Percentiles rank a stretch among this genome's conserved stretches.
phyloP scores from a whole-genome alignment of 2,329 filamentous ascomycete genomes.

The Teratosphaeria viscida region DNA sequence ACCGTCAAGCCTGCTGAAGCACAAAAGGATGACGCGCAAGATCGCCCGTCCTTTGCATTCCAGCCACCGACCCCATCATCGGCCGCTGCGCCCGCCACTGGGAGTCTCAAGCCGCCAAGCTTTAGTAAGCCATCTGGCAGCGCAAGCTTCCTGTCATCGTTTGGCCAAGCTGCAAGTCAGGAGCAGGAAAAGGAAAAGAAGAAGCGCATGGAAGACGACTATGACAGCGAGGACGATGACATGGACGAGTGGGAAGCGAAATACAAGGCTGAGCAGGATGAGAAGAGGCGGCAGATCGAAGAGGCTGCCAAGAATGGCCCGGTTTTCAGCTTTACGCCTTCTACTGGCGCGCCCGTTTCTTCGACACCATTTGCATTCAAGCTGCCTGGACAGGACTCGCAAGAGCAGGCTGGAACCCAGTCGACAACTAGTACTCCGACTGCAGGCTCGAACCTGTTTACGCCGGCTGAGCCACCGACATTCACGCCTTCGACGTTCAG shows the following conservation, averaged over 20 bases:
- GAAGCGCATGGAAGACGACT: constrained; percentile 41
- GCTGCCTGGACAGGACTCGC: neutral
- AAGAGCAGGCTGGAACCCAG: neutral
- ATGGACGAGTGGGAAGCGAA: constrained; percentile 39
- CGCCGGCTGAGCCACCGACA: constrained; percentile 1
- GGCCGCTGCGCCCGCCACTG: neutral
- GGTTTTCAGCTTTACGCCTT: constrained; percentile 14
- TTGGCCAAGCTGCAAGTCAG: constrained; percentile 30
- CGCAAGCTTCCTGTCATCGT: constrained; percentile 33
- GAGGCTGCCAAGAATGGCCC: constrained; percentile 25
- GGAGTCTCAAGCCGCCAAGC: constrained; percentile 4
- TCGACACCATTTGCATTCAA: constrained; percentile 3
- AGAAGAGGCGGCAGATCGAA: constrained; percentile 34
- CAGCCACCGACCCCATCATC: constrained; percentile 1
- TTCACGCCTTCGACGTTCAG: constrained; percentile 1
- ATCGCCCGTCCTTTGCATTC: constrained; percentile 5
- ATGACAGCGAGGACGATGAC: constrained; percentile 43
- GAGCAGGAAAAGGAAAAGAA: constrained; percentile 34
- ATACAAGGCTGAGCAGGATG: constrained; percentile 36
- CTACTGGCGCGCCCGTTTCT: constrained; percentile 12
- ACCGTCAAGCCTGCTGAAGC: constrained; percentile 4
- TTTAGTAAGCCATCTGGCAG: constrained; percentile 13
- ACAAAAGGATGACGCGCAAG: neutral
- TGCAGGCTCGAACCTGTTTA: constrained; percentile 1
- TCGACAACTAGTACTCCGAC: neutral